Evolutionary conservation across 2,329 filamentous ascomycete genomes (phyloP).

Genomic region (Diaporthe capsici): DNA sequence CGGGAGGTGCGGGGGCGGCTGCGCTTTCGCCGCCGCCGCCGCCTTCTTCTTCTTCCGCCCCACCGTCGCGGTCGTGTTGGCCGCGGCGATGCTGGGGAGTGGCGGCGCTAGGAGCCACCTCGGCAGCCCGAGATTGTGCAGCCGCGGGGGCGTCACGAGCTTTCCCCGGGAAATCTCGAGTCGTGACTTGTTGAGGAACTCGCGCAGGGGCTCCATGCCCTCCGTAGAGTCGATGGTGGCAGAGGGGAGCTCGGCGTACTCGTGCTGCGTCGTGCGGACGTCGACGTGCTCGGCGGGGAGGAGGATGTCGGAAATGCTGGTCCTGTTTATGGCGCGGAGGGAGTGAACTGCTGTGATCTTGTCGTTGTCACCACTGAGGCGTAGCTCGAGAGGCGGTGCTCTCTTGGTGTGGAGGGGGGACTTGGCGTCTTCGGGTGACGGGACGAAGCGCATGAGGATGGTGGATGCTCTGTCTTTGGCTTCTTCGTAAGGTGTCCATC

Average conservation of each 20-base stretch:
- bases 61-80: not conserved
- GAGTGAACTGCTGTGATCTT: conserved; percentile 51
- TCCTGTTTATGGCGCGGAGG: conserved; percentile 56
- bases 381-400: conserved; percentile 55
- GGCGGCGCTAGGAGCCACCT: conserved; percentile 40
- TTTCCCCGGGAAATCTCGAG: conserved; percentile 64
- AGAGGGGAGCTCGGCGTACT: conserved; percentile 50
- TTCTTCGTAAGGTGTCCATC: conserved; percentile 47
- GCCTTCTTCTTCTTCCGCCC: not conserved
- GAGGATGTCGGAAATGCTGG: conserved; percentile 58
- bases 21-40: not conserved
- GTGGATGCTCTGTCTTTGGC: conserved; percentile 48
- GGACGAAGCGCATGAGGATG: conserved; percentile 63
- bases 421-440: conserved; percentile 46
- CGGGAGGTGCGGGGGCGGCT: not conserved
- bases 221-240: conserved; percentile 42
- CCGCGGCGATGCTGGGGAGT: not conserved
- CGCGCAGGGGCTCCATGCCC: conserved; percentile 52
- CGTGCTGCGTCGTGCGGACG: conserved; percentile 59
- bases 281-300: conserved; percentile 64
- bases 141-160: conserved; percentile 59
- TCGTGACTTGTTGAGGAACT: conserved; percentile 61
- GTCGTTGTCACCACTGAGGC: conserved; percentile 48
- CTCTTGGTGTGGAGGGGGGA: conserved; percentile 35
- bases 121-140: conserved; percentile 47